phyloP scores from a whole-genome alignment of 805 yeast genomes.

The Ogataea ramenticola region DNA sequence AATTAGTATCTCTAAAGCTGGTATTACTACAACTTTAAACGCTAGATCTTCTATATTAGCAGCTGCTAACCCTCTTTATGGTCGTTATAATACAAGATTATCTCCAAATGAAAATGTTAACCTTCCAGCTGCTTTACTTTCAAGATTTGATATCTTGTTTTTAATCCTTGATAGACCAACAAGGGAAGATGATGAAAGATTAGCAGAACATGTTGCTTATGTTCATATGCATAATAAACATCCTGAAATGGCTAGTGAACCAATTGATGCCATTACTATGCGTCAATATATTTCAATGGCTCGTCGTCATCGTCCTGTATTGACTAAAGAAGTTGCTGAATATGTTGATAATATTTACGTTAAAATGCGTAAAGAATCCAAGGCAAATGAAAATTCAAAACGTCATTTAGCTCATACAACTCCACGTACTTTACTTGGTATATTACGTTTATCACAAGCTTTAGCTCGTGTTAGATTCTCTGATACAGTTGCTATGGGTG shows the following conservation, averaged over 20 bases:
- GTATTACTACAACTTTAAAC: constrained; percentile 90
- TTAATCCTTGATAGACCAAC: constrained; percentile 80
- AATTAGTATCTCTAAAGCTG: constrained; percentile 94
- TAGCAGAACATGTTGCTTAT: constrained; percentile 90
- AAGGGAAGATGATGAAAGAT: constrained; percentile 69
- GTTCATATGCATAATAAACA: constrained; percentile 92
- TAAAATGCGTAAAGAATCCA: constrained; percentile 87
- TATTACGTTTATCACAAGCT: constrained; percentile 90
- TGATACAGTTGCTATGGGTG: constrained; percentile 60
- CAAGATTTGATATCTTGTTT: constrained; percentile 89
- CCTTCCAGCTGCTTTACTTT: constrained; percentile 90
- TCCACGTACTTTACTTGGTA: constrained; percentile 89
- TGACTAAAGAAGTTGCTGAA: constrained; percentile 77
- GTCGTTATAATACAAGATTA: constrained; percentile 83
- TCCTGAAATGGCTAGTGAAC: constrained; percentile 69
- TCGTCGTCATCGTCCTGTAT: constrained; percentile 75
- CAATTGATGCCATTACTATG: constrained; percentile 71
- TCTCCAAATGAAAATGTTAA: constrained; percentile 95
- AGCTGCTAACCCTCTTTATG: constrained; percentile 97
- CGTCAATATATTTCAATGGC: constrained; percentile 88
- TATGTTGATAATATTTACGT: constrained; percentile 82
- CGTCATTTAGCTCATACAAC: constrained; percentile 87
- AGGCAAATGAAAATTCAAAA: constrained; percentile 65
- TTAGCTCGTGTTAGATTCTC: constrained; percentile 84
- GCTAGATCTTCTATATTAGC: constrained; percentile 95